Evolutionary conservation across 192 early-diverging fungal genomes (phyloP).

Genomic region (Entomortierella beljakovae): DNA sequence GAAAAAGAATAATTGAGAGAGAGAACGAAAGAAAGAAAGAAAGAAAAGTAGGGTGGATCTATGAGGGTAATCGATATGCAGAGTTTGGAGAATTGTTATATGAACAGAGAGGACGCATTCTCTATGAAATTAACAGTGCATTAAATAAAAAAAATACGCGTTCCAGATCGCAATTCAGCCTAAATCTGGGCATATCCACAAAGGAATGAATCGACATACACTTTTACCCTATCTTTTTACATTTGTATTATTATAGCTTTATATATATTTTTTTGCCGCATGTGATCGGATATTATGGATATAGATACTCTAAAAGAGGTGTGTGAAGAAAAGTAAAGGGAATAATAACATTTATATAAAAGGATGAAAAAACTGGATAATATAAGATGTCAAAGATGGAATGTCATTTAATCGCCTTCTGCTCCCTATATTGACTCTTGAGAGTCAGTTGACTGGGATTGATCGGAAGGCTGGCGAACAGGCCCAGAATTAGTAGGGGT

Average conservation of each 20-base stretch:
- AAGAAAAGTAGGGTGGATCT: background rate
- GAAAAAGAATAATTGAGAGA: background rate
- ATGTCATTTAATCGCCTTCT: too few relatives aligned
- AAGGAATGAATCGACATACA: background rate
- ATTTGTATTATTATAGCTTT: too few relatives aligned
- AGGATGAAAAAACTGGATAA: too few relatives aligned
- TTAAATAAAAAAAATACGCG: background rate
- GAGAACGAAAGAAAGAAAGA: background rate
- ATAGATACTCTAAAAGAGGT: too few relatives aligned
- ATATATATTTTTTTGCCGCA: too few relatives aligned
- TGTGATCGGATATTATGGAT: too few relatives aligned
- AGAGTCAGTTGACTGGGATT: too few relatives aligned
- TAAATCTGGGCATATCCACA: background rate
- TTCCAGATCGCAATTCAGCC: conserved; percentile 37
- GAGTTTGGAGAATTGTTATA: background rate
- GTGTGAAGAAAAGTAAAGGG: too few relatives aligned
- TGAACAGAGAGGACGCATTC: background rate
- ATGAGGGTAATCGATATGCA: background rate
- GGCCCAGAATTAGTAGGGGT: background rate
- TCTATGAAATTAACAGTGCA: background rate
- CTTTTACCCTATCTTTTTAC: background rate
- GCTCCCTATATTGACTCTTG: too few relatives aligned
- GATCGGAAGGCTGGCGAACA: background rate
- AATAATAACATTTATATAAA: too few relatives aligned
- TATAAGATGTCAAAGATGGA: too few relatives aligned